phyloP scores from a whole-genome alignment of 768 basidiomycete genomes.

The Xerocomus spinulosus region DNA sequence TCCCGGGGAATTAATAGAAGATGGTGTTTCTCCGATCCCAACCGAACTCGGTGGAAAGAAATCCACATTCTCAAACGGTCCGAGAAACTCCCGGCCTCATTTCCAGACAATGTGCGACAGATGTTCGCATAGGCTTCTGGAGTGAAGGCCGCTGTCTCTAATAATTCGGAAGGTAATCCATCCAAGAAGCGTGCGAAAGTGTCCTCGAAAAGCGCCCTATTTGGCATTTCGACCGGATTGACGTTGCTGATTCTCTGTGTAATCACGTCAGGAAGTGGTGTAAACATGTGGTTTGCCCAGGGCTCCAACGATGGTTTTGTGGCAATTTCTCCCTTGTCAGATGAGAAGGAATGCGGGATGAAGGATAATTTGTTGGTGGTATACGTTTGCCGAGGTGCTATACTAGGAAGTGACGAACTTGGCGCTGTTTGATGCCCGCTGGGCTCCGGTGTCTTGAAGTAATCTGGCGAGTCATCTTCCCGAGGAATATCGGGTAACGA shows the following conservation, averaged over 20 bases:
- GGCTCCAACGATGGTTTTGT: conserved; percentile 47
- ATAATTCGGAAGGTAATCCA: conserved; percentile 49
- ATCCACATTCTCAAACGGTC: conserved; percentile 51
- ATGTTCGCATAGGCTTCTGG: conserved; percentile 52
- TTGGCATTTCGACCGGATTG: conserved; percentile 58
- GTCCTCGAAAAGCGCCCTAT: conserved; percentile 49
- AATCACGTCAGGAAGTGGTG: conserved; percentile 55
- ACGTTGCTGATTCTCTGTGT: conserved; percentile 50
- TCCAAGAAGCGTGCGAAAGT: conserved; percentile 45
- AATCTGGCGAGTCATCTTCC: conserved; percentile 14
- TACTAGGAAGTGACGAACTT: conserved; percentile 20
- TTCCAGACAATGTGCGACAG: conserved; percentile 43
- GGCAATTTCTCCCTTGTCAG: conserved; percentile 36
- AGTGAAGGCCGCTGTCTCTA: conserved; percentile 55
- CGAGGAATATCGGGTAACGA: conserved; percentile 22
- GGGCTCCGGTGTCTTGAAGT: conserved; percentile 23
- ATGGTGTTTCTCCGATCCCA: conserved; percentile 55
- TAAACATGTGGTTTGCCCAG: conserved; percentile 56
- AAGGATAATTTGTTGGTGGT: conserved; percentile 36
- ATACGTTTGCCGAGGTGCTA: conserved; percentile 22
- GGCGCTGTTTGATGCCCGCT: conserved; percentile 16
- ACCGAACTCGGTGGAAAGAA: conserved; percentile 54
- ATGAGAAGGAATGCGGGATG: conserved; percentile 39
- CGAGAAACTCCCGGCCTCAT: conserved; percentile 29
- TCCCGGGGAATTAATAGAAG: conserved; percentile 61